These are phyloP conservation scores for Metrosideros polymorpha DNA, from an alignment of 441 rosid species.

Conservation along the genomic window DNA sequence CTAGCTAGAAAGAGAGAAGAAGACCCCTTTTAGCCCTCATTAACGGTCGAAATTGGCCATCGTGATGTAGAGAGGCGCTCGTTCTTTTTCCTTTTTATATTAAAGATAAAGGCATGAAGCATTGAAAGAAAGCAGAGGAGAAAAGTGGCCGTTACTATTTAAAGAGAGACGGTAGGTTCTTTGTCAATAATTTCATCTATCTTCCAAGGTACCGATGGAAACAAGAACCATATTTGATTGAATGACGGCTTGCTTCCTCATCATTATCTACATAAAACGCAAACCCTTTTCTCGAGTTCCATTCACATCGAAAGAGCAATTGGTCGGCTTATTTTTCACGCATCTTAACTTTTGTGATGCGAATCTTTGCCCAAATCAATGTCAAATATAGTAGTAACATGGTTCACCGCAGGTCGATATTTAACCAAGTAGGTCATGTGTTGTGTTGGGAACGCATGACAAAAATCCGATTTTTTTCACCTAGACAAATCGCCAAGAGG, in stretches of 20 bases:
- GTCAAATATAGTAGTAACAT: neutral
- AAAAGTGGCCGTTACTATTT: neutral
- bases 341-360: too few species aligned
- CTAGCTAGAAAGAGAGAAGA: neutral
- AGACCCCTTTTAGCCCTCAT: neutral
- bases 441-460: rapidly evolving
- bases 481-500: rapidly evolving
- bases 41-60: neutral
- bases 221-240: neutral
- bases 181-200: neutral
- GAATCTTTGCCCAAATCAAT: neutral
- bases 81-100: too few species aligned
- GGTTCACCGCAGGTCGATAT: neutral
- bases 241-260: neutral
- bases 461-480: neutral
- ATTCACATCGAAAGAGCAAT: neutral
- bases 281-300: neutral
- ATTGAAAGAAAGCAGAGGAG: neutral
- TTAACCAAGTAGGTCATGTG: neutral
- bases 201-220: neutral
- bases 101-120: neutral
- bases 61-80: neutral
- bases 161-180: neutral
- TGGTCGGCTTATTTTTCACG: neutral
- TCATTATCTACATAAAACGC: neutral